These are phyloP conservation scores for Vicia villosa DNA, from an alignment of 306 rosid genomes.

Conservation along the genomic window DNA sequence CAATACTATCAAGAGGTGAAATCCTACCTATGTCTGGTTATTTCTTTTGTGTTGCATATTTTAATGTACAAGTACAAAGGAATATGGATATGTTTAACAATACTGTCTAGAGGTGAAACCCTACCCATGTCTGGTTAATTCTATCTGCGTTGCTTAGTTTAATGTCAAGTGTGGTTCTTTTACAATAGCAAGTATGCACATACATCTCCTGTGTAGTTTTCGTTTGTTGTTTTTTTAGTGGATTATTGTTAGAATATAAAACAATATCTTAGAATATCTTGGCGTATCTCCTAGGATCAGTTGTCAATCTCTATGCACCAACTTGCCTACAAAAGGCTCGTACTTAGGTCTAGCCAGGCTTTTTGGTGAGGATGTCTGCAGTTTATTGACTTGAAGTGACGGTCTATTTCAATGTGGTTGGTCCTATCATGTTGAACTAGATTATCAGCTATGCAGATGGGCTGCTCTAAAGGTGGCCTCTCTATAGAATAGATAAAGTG, in stretches of 20 bases:
- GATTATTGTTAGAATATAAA: neutral
- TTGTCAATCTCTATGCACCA: neutral
- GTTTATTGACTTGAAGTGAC: no score
- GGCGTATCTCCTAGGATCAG: neutral
- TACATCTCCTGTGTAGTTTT: neutral
- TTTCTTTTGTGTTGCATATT: slow-evolving; percentile 22
- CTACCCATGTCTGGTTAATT: slow-evolving; percentile 26
- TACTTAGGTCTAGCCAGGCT: no score
- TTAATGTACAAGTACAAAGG: slow-evolving; percentile 59
- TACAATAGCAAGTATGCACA: slow-evolving; percentile 14
- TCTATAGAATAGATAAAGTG: neutral
- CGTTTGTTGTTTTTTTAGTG: neutral
- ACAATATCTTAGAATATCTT: neutral
- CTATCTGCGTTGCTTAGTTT: slow-evolving; percentile 20
- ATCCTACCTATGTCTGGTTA: slow-evolving; percentile 30
- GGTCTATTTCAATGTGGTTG: no score
- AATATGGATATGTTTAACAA: slow-evolving; percentile 88
- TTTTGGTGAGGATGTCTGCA: no score
- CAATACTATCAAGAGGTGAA: slow-evolving; percentile 83
- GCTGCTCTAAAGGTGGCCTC: neutral
- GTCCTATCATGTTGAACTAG: no score
- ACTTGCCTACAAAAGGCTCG: no score
- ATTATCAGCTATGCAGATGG: no score
- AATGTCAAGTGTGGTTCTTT: neutral
- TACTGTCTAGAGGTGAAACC: slow-evolving; percentile 78